Evolutionary conservation across 2,329 filamentous ascomycete species (phyloP).

Genomic region (Pestalotiopsis sp.): DNA sequence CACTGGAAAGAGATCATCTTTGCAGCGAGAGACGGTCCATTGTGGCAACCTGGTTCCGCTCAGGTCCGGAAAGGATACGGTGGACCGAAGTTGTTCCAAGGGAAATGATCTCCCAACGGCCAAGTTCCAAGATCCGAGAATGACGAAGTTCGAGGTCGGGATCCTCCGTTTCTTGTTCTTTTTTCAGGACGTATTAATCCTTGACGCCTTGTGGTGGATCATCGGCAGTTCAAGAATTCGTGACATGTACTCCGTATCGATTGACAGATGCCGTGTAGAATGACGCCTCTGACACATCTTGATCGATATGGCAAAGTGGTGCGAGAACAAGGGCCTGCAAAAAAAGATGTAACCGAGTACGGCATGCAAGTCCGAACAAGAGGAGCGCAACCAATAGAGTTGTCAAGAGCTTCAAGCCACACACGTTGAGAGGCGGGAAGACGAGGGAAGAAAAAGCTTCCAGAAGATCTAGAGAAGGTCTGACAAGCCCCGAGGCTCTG

Average conservation of each 20-base stretch:
- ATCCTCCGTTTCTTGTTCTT: background rate
- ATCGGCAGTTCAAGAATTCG: background rate
- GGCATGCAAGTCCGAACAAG: background rate
- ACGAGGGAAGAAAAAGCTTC: background rate
- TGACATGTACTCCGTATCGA: background rate
- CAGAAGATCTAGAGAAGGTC: background rate
- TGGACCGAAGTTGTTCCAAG: background rate
- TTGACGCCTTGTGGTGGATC: background rate
- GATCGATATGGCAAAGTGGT: background rate
- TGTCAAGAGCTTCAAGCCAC: background rate
- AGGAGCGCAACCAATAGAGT: background rate
- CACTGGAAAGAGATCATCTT: background rate
- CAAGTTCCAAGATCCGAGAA: background rate
- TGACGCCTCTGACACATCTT: background rate
- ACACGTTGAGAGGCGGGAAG: background rate
- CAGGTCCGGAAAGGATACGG: background rate
- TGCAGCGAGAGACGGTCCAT: background rate
- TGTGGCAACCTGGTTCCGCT: background rate
- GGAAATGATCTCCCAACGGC: background rate
- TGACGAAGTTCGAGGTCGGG: background rate
- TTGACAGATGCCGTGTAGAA: too few relatives aligned
- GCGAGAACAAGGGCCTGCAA: background rate
- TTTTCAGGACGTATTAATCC: background rate
- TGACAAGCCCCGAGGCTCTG: background rate
- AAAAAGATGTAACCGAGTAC: background rate